A percentile compares a stretch with the other conserved stretches of the same genome.
phyloP scores from a whole-genome alignment of 371 early-diverging fungal species.

The Mortierella sp. region DNA sequence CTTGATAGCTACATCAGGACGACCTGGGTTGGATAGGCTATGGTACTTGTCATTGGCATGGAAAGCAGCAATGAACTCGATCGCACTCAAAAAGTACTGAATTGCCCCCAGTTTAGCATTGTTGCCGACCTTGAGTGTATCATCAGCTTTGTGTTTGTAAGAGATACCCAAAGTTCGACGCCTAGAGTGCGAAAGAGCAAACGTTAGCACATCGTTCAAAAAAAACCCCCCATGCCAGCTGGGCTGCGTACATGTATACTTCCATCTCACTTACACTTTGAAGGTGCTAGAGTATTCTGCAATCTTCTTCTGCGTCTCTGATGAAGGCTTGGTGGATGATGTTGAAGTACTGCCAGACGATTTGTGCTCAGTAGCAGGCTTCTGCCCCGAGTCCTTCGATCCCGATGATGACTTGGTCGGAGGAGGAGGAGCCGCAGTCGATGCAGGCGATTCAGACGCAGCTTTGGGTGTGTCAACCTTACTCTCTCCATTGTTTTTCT shows the following conservation, averaged over 20 bases:
- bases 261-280: slow-evolving; percentile 24
- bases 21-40: slow-evolving; percentile 30
- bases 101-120: slow-evolving; percentile 34
- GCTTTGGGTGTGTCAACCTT: slow-evolving; percentile 50
- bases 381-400: slow-evolving; percentile 12
- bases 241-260: too few relatives aligned
- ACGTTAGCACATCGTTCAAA: too few relatives aligned
- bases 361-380: slow-evolving; percentile 26
- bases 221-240: too few relatives aligned
- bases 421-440: slow-evolving; percentile 10
- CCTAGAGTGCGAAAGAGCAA: too few relatives aligned
- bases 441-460: slow-evolving; percentile 36
- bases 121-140: slow-evolving; percentile 27
- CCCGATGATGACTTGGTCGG: slow-evolving; percentile 9
- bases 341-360: slow-evolving; percentile 8
- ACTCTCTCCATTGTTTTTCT: slow-evolving; percentile 20
- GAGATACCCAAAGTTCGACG: slow-evolving; percentile 31
- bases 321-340: slow-evolving; percentile 10
- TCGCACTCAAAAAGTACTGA: slow-evolving; percentile 43
- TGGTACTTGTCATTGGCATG: slow-evolving; percentile 50
- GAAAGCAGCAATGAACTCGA: slow-evolving; percentile 47
- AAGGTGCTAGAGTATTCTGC: slow-evolving; percentile 33
- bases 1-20: slow-evolving; percentile 35
- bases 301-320: slow-evolving; percentile 30
- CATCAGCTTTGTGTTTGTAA: slow-evolving; percentile 41